Percentiles rank a stretch among this genome's conserved stretches.
These are phyloP conservation scores for Talaromyces sp. DNA, from an alignment of 2,329 filamentous ascomycete species.

Conservation along the genomic window DNA sequence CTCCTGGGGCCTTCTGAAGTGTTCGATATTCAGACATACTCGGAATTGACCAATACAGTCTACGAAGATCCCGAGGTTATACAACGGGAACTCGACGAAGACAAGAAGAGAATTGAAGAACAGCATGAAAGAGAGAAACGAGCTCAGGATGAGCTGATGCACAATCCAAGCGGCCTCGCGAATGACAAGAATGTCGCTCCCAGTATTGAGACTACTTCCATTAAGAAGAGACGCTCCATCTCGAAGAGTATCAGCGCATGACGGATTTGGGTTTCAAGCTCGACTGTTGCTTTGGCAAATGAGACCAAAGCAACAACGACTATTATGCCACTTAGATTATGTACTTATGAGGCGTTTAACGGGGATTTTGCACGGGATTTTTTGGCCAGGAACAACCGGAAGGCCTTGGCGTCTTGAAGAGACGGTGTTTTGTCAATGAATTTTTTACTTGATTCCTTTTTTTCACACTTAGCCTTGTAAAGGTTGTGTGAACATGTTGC, in stretches of 20 bases:
- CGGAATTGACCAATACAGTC: conserved; percentile 44
- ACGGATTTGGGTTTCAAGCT: background rate
- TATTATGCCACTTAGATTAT: background rate
- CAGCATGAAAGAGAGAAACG: conserved; percentile 45
- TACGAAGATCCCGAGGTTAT: conserved; percentile 41
- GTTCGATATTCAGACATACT: conserved; percentile 44
- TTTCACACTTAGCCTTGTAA: background rate
- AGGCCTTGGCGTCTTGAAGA: background rate
- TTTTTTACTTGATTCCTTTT: background rate
- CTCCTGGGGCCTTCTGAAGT: conserved; percentile 46
- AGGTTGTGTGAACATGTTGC: background rate
- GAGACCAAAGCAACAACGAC: background rate
- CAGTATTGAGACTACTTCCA: conserved; percentile 32
- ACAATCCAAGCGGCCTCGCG: conserved; percentile 37
- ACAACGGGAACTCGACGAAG: conserved; percentile 42
- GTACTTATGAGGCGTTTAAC: conserved; percentile 12
- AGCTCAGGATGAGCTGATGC: conserved; percentile 42
- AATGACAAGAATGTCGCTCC: conserved; percentile 26
- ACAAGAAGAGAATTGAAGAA: conserved; percentile 46
- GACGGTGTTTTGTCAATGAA: background rate
- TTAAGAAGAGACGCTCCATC: conserved; percentile 18
- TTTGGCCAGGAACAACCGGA: background rate
- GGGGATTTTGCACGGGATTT: background rate
- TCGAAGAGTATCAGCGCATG: conserved; percentile 25
- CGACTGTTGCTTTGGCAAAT: background rate